phyloP scores from a whole-genome alignment of 257 asterid genomes.

The Nicotiana undulata region DNA sequence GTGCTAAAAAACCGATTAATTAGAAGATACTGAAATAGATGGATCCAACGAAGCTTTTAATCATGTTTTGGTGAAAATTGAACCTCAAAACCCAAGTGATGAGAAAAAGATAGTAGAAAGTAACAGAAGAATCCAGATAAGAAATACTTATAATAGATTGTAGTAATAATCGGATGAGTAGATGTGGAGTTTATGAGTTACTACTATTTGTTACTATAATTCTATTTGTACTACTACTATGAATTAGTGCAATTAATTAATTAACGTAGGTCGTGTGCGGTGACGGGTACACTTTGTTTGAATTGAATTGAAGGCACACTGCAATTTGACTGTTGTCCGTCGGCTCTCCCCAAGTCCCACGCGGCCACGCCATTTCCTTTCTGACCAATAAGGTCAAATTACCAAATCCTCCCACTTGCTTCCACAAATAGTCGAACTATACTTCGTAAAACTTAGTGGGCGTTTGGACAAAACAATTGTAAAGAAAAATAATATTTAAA shows the following conservation, averaged over 20 bases:
- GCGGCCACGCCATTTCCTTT: background rate
- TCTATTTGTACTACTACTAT: background rate
- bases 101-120: background rate
- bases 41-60: background rate
- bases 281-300: background rate
- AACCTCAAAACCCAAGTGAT: background rate
- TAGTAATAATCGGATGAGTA: background rate
- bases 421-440: background rate
- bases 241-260: background rate
- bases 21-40: background rate
- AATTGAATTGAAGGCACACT: background rate
- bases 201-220: background rate
- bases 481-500: too few species aligned
- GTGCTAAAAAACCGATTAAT: background rate
- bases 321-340: constrained; percentile 1
- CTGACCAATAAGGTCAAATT: background rate
- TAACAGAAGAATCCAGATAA: background rate
- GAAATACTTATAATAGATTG: background rate
- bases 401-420: background rate
- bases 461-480: too few species aligned
- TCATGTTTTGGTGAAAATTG: background rate
- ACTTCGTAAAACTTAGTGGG: background rate
- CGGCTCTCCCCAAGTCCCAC: background rate
- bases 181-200: background rate
- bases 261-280: background rate